These are phyloP conservation scores for Ogataea pilisensis DNA, from an alignment of 805 yeast species.

Conservation along the genomic window DNA sequence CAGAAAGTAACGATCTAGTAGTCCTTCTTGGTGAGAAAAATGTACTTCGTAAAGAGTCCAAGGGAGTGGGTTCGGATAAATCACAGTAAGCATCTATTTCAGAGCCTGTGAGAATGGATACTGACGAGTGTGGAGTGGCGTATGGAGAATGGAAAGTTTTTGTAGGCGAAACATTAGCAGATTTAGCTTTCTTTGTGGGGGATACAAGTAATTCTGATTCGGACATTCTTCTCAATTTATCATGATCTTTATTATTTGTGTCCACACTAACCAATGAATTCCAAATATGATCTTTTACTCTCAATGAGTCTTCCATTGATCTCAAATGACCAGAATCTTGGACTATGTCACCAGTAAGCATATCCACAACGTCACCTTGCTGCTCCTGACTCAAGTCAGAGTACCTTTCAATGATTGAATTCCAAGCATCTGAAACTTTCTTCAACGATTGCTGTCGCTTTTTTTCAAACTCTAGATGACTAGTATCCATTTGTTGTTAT, in stretches of 20 bases:
- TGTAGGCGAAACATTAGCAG: no score
- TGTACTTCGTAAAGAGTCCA: no score
- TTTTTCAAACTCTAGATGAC: conserved; percentile 2
- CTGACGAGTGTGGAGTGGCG: conserved; percentile 12
- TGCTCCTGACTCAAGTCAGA: conserved; percentile 41
- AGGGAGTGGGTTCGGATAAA: conserved; percentile 4
- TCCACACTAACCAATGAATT: conserved; percentile 31
- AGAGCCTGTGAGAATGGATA: conserved; percentile 14
- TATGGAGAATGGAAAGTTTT: no score
- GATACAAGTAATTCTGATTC: neutral
- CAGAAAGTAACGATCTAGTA: conserved; percentile 18
- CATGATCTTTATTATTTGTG: conserved; percentile 1
- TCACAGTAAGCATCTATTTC: conserved; percentile 15
- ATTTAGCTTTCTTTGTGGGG: conserved; percentile 8
- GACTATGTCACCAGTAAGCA: conserved; percentile 57
- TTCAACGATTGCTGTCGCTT: conserved; percentile 16
- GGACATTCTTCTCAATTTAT: neutral
- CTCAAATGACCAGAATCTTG: conserved; percentile 68
- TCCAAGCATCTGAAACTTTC: conserved; percentile 38
- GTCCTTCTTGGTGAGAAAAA: conserved; percentile 17
- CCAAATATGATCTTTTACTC: conserved; percentile 35
- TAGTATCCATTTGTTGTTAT: neutral
- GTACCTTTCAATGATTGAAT: conserved; percentile 48
- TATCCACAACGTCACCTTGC: conserved; percentile 64
- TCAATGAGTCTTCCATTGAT: conserved; percentile 33